Percentiles rank a stretch among this genome's conserved stretches.
These are phyloP conservation scores for Gossypium herbaceum DNA, from an alignment of 345 rosid genomes.

Conservation along the genomic window DNA sequence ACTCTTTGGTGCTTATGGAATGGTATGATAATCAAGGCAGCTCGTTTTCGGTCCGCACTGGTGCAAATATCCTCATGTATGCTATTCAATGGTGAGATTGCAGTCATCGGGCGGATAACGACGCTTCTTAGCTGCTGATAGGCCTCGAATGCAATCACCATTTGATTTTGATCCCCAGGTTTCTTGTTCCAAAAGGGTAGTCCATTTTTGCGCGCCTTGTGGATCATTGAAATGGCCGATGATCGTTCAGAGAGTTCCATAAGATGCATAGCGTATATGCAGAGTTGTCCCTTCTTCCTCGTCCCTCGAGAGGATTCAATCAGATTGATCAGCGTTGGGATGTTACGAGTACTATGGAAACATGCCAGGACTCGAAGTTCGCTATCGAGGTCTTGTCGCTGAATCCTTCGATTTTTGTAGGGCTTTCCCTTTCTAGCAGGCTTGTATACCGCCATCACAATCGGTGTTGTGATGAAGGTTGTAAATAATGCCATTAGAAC, in stretches of 20 bases:
- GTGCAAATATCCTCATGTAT: conserved; percentile 65
- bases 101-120: conserved; percentile 74
- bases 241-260: conserved; percentile 80
- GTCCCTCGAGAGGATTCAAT: conserved; percentile 67
- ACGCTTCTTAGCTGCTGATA: conserved; percentile 61
- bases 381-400: conserved; percentile 30
- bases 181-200: conserved; percentile 67
- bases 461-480: conserved; percentile 63
- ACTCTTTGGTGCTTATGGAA: conserved; percentile 63
- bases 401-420: conserved; percentile 36
- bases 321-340: conserved; percentile 56
- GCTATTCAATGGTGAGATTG: conserved; percentile 50
- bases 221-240: conserved; percentile 73
- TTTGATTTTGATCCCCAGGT: conserved; percentile 36
- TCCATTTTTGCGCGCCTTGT: conserved; percentile 64
- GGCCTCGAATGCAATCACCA: conserved; percentile 64
- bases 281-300: conserved; percentile 43
- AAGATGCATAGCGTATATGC: conserved; percentile 65
- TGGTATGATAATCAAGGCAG: conserved; percentile 54
- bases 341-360: conserved; percentile 48
- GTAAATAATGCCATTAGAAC: conserved; percentile 68
- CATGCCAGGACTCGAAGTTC: conserved; percentile 48
- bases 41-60: conserved; percentile 55
- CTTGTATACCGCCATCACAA: conserved; percentile 56
- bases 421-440: conserved; percentile 42